Evolutionary conservation across 2,329 filamentous ascomycete species (phyloP), one percentile per base, ranked within the genome.

Genomic region (Dendrostoma leiphaemia): DNA sequence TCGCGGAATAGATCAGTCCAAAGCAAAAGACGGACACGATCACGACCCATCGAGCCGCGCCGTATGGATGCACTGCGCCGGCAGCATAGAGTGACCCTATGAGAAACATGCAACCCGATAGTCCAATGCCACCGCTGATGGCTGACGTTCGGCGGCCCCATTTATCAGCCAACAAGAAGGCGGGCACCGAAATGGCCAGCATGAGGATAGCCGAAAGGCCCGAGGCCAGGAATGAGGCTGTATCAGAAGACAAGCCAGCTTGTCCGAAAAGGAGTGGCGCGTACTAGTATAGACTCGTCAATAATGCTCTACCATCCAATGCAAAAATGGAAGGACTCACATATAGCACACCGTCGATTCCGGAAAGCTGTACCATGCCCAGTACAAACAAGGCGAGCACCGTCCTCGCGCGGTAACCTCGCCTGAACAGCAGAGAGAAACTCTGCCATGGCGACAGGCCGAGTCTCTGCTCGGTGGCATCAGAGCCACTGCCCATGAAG

Each of bases 271-370:
- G 71, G 0, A 79, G 67, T 0, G 84, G 84, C 0, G 83, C 81
- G 54, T 87, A 87, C 75, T 82, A 40, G 15, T 2, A 46, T 10
- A 17, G 15, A 9, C 9, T 21, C 4, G 10, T 43, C 9, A 56
- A 38, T 31, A 21, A 28, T 13, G 4, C 6, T 23, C 10, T 32
- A 10, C 26, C 6, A 21, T 5, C 4, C 13, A 32, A 10, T n/a
- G 9, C 6, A 10, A 6, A 38, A 24, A 4, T 4, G 26, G 4
- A 19, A 19, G 12, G 7, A 69, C 75, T 64, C 63, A 82, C 80
- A 54, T 84, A 86, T 23, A 84, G 71, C 5, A 86, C 76, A 0
- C 80, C 83, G 59, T 87, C 84, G 47, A 86, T 86, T 0, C 84
- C 83, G 26, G 74, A 80, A 0, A 86, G 67, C 60, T 87, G 84